Percentiles rank a stretch among this genome's conserved stretches.
Evolutionary conservation across 169 alveolate species (phyloP).

Genomic region (Perkinsus chesapeaki): DNA sequence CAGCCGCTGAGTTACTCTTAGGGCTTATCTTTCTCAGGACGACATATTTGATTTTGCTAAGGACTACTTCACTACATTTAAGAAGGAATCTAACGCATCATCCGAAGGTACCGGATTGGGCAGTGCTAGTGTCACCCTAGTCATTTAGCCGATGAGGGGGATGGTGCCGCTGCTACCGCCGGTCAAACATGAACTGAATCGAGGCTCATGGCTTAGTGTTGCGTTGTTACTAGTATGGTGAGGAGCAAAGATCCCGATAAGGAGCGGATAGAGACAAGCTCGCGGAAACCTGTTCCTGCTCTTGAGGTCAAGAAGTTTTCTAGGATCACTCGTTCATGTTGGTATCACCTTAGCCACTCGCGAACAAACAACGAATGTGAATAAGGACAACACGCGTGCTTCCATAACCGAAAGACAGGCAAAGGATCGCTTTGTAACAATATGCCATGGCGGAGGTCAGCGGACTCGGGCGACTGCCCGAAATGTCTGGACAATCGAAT

Average conservation of each 20-base stretch:
- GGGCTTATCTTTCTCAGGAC: neutral
- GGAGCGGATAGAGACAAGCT: too few relatives aligned
- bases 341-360: too few relatives aligned
- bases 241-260: too few relatives aligned
- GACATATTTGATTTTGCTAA: neutral
- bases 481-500: neutral
- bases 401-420: neutral
- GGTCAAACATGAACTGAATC: too few relatives aligned
- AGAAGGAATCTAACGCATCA: neutral
- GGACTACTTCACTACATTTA: neutral
- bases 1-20: conserved; percentile 13
- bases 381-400: neutral
- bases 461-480: neutral
- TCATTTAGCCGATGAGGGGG: too few relatives aligned
- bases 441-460: neutral
- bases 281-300: too few relatives aligned
- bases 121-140: too few relatives aligned
- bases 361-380: neutral
- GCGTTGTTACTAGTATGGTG: too few relatives aligned
- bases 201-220: too few relatives aligned
- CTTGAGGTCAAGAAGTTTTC: too few relatives aligned
- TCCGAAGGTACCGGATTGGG: neutral
- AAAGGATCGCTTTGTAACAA: neutral
- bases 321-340: too few relatives aligned
- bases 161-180: too few relatives aligned